Evolutionary conservation across 129 eudicot genomes (phyloP), one percentile per base, ranked within the genome.

Genomic region (Lactuca saligna): DNA sequence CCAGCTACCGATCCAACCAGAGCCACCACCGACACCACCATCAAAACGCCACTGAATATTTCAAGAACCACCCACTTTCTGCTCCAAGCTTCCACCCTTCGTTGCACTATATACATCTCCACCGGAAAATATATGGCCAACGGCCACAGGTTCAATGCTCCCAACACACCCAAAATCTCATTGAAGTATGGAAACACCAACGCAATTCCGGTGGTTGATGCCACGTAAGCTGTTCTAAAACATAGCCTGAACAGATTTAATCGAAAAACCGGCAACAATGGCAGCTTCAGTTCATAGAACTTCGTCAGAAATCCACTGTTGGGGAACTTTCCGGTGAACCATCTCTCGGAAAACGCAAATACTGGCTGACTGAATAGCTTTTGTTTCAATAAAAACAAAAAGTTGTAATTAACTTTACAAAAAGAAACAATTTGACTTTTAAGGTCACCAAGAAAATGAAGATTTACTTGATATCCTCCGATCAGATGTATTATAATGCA

Each of bases 101-200:
- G 84, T 57, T 81, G 78, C 44, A 75, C 79, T 54, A 92, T 80
- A 70, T 92, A 84, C 98, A 92, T 92, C 56, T 84, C 68, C 42
- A 86, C 80, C 2, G 96, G 98, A 65, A 92, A 92, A 73, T 86
- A 92, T 50, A 92, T 81, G 1, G 96, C 79, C 63, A 91, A 31
- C 0, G 98, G 98, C 96, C 96, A 91, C 11, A 77, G 82, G 16
- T 79, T 87, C 20, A 86, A 20, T 8, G 97, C 92, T 7, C 94
- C 97, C 9, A 91, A 79, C 12, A 91, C 72, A 2, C 82, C 98
- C 32, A 91, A 68, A 3, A 91, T 68, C 63, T 82, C 79, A 69
- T 91, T 91, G 78, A 91, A 91, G 75, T 79, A 91, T 0, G 98
- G 98, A 64, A 91, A 54, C 54, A 69, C 55, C 78, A 88, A 44